Conservation (phyloP, 106 monocot genomes). For the Platanthera zijinensis region DNA sequence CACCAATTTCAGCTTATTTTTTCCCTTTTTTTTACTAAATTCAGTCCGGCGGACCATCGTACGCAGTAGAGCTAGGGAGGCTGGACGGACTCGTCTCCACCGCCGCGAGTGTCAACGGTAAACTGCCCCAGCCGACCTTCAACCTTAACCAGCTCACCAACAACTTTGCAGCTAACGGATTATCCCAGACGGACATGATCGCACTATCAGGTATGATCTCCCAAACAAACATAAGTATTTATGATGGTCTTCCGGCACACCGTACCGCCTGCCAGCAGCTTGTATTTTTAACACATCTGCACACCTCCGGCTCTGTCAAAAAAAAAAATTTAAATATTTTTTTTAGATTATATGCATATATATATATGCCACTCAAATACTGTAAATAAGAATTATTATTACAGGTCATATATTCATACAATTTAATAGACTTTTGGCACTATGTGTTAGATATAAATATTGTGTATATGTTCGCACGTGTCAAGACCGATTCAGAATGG, state of each 20-base stretch:
- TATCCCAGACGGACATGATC: conserved; percentile 61
- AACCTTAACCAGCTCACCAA: conserved; percentile 52
- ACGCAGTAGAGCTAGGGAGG: conserved; percentile 67
- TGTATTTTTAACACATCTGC: no score
- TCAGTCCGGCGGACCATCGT: conserved; percentile 69
- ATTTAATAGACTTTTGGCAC: no score
- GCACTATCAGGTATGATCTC: conserved; percentile 59
- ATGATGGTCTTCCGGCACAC: neutral
- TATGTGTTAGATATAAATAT: no score
- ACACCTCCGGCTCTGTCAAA: no score
- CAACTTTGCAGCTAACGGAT: conserved; percentile 39
- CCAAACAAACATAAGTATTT: neutral
- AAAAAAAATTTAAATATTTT: no score
- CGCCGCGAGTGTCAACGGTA: conserved; percentile 56
- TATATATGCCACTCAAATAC: no score
- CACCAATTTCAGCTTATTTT: neutral
- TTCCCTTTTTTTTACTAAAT: neutral
- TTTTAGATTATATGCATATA: no score
- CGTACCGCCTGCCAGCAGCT: neutral
- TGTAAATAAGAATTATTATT: no score
- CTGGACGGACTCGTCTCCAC: conserved; percentile 67
- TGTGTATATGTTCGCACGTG: no score
- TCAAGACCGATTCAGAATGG: no score
- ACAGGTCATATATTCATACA: no score
- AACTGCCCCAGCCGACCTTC: conserved; percentile 54